These are phyloP conservation scores for Veloporphyrellus conicus DNA, from an alignment of 1,284 basidiomycete genomes.

Conservation along the genomic window DNA sequence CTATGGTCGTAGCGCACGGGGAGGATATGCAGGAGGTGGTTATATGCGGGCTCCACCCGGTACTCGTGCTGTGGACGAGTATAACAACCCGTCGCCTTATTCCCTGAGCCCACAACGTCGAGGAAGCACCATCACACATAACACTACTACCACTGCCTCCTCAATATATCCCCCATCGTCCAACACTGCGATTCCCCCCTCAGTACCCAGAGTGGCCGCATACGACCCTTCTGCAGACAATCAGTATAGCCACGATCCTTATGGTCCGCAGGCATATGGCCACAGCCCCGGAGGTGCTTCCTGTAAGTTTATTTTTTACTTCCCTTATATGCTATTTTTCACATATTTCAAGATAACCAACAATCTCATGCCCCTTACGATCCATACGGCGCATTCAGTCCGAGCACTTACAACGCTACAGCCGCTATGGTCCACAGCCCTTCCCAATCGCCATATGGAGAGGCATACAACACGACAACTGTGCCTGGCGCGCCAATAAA, in stretches of 20 bases:
- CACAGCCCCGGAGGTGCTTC: conserved; percentile 51
- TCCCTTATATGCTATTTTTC: not conserved
- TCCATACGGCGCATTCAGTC: conserved; percentile 44
- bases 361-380: conserved; percentile 50
- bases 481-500: conserved; percentile 33
- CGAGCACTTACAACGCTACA: conserved; percentile 40
- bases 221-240: conserved; percentile 23
- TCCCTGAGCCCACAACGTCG: conserved; percentile 43
- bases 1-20: conserved; percentile 31
- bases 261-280: conserved; percentile 45
- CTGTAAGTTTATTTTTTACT: conserved; percentile 43
- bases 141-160: conserved; percentile 39
- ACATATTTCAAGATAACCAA: conserved; percentile 48
- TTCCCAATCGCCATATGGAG: conserved; percentile 34
- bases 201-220: conserved; percentile 22
- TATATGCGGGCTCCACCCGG: conserved; percentile 63
- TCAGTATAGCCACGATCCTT: conserved; percentile 32
- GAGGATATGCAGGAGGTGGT: conserved; percentile 47
- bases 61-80: conserved; percentile 68
- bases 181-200: conserved; percentile 16
- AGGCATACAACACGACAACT: conserved; percentile 49
- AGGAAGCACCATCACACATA: conserved; percentile 42
- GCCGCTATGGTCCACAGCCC: conserved; percentile 28
- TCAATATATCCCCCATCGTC: conserved; percentile 39
- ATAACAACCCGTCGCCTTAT: conserved; percentile 50